Evolutionary conservation across 768 basidiomycete genomes (phyloP), one percentile per base, ranked within the genome.

Genomic region (Hygrophoropsis aurantiaca): DNA sequence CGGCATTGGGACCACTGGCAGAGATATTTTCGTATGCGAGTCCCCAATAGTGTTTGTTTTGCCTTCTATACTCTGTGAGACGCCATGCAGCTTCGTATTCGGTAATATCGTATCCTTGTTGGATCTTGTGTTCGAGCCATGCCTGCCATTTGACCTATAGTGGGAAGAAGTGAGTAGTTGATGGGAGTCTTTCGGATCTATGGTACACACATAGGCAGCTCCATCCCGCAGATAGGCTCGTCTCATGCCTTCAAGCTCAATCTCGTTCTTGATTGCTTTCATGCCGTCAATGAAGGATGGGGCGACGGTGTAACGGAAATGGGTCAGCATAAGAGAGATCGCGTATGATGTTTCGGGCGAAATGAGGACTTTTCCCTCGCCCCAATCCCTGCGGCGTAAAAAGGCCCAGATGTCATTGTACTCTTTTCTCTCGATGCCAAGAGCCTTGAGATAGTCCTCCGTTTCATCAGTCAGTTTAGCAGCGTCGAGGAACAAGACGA

Each of bases 71-170:
- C 66, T 88, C 84, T 0, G 84, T 87, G 47, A 97, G 70, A 44
- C 89, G 80, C 64, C 85, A 90, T 1, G 83, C 90, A 11, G 94
- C 94, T 60, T 94, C 90, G 72, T 87, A 97, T 67, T 98, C 95
- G 5, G 87, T 88, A 54, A 98, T 85, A 50, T 85, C 79, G 59
- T 87, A 88, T 41, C 87, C 87, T 49, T 85, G 78, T 9, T 71
- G 64, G 32, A 94, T 73, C 65, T 90, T 87, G 47, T 81, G 68
- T 47, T 97, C 93, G 2, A 99, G 73, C 92, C 93, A 95, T 1
- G 92, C 88, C 49, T 94, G 80, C 83, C 92, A 98, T 59, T 74
- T 76, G 36, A 82, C 79, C 82, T 84, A 54, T 47, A 19, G 32
- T 39, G 30, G 41, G 37, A 49, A 40, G 23, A 30, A 50, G 51